Evolutionary conservation across 805 yeast genomes (phyloP).

Genomic region (Yarrowia hollandica): DNA sequence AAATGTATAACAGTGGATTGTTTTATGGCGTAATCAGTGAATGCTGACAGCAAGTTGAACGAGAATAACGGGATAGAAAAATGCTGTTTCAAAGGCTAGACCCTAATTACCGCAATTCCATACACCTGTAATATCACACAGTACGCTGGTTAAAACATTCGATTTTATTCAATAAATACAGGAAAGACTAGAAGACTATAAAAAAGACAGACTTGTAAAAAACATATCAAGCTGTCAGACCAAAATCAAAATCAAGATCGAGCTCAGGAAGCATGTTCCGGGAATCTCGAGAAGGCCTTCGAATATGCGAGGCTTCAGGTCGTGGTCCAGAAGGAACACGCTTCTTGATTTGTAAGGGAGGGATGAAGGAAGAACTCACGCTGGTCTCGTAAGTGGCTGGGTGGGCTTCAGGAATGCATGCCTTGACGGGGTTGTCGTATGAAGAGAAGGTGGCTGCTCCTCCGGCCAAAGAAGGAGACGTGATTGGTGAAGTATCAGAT

Average conservation of each 20-base stretch:
- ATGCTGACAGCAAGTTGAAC: no score
- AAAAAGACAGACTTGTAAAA: background rate
- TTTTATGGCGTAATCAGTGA: no score
- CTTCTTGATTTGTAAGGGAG: conserved; percentile 11
- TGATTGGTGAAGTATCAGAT: conserved; percentile 1
- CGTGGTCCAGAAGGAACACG: conserved; percentile 30
- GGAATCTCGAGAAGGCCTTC: background rate
- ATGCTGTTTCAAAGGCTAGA: no score
- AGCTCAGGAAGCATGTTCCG: background rate
- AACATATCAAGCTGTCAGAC: background rate
- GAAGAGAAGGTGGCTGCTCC: background rate
- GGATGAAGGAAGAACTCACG: background rate
- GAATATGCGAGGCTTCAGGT: background rate
- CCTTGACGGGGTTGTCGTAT: background rate
- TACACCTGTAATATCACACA: no score
- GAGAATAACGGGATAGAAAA: no score
- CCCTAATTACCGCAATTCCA: no score
- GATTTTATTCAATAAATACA: background rate
- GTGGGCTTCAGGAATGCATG: background rate
- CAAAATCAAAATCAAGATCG: conserved; percentile 18
- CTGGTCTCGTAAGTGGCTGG: background rate
- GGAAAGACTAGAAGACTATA: background rate
- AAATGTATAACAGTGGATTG: conserved; percentile 6
- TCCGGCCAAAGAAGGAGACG: background rate
- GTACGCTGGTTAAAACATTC: no score